Conservation (phyloP, 805 yeast genomes). For the Novakomyces olei region DNA sequence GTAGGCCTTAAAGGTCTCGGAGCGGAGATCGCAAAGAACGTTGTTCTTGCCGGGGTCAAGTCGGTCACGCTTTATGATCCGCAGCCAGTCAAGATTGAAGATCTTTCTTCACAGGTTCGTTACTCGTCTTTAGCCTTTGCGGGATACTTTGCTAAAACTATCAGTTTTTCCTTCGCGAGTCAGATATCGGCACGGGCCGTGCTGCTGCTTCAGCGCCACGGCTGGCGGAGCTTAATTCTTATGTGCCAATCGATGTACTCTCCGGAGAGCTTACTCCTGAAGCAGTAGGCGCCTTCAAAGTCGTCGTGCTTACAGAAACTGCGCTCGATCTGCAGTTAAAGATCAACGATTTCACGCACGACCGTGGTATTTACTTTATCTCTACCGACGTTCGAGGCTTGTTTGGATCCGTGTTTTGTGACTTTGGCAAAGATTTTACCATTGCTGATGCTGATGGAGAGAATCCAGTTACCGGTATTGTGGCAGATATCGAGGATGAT, state of each 20-base stretch:
- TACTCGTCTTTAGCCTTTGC: too few relatives aligned
- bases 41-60: conserved; percentile 93
- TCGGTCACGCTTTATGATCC: conserved; percentile 74
- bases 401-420: conserved; percentile 74
- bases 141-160: too few relatives aligned
- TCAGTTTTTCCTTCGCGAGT: conserved; percentile 47
- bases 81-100: conserved; percentile 36
- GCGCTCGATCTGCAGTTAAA: conserved; percentile 51
- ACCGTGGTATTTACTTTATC: conserved; percentile 52
- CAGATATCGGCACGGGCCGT: conserved; percentile 57
- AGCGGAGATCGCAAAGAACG: conserved; percentile 79
- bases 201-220: conserved; percentile 47
- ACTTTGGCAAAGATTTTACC: conserved; percentile 62
- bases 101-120: conserved; percentile 76
- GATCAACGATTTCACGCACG: conserved; percentile 56
- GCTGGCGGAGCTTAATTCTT: conserved; percentile 65
- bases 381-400: conserved; percentile 68
- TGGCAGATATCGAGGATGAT: conserved; percentile 65
- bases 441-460: conserved; percentile 79
- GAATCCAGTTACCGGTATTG: conserved; percentile 70
- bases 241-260: conserved; percentile 64
- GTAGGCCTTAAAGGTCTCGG: conserved; percentile 87
- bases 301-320: conserved; percentile 60
- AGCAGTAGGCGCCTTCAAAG: conserved; percentile 40
- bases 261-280: conserved; percentile 31